Percentiles rank a stretch among this genome's conserved stretches.
Conservation (phyloP, 169 alveolate genomes). For the Eimeria maxima region DNA sequence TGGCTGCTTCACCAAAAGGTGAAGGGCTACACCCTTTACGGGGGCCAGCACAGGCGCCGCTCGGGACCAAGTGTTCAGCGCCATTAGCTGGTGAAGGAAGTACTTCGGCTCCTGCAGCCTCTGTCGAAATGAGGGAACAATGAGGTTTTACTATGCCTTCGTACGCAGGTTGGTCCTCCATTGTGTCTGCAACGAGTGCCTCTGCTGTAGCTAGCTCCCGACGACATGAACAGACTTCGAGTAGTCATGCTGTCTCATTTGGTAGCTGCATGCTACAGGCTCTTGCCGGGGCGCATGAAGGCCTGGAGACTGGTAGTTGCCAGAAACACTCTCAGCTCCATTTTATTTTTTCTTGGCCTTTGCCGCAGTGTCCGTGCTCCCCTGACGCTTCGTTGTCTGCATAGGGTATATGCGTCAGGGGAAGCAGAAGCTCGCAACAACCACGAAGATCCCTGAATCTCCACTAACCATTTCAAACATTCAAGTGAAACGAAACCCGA, state of each 20-base stretch:
- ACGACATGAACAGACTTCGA: neutral
- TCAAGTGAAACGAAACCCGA: neutral
- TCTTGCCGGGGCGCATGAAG: neutral
- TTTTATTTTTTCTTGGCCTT: neutral
- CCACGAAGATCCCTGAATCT: neutral
- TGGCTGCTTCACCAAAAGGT: neutral
- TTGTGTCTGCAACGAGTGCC: neutral
- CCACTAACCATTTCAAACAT: neutral
- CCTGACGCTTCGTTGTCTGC: neutral
- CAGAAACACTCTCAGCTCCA: neutral
- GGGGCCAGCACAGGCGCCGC: neutral
- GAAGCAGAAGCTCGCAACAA: neutral
- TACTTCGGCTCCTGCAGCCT: neutral
- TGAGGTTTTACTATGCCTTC: neutral
- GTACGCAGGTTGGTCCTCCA: neutral
- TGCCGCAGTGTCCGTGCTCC: neutral
- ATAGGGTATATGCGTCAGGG: neutral
- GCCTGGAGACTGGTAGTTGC: neutral
- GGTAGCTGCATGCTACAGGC: neutral
- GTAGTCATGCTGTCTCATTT: neutral
- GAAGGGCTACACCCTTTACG: neutral
- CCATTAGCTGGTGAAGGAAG: neutral
- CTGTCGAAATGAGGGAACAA: neutral
- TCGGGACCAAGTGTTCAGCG: neutral
- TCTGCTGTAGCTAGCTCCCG: neutral